Conservation (phyloP, 2,329 filamentous ascomycete species). For the Botryotinia calthae region DNA sequence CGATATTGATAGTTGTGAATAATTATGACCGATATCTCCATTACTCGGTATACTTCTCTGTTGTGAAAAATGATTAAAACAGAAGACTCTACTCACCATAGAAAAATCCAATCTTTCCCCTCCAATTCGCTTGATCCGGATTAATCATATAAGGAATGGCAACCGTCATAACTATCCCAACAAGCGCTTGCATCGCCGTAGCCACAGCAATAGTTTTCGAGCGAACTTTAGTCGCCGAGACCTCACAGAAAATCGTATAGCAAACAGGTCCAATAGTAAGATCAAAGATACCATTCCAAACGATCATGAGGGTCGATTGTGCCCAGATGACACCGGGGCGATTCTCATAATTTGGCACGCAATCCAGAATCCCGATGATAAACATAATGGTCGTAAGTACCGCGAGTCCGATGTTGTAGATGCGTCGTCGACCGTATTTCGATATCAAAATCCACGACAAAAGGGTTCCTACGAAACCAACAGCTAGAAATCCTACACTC, state of each 20-base stretch:
- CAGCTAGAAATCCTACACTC: slow-evolving; percentile 60
- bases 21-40: not conserved
- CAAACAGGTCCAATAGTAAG: slow-evolving; percentile 40
- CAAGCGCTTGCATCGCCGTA: slow-evolving; percentile 27
- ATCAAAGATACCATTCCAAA: slow-evolving; percentile 32
- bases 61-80: not conserved
- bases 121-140: slow-evolving; percentile 37
- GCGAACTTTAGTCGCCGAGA: slow-evolving; percentile 45
- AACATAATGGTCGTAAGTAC: slow-evolving; percentile 54
- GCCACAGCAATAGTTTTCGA: slow-evolving; percentile 32
- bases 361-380: slow-evolving; percentile 41
- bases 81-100: slow-evolving; percentile 27
- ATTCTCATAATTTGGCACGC: slow-evolving; percentile 38
- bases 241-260: slow-evolving; percentile 45
- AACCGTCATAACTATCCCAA: slow-evolving; percentile 30
- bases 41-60: too few relatives aligned
- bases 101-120: slow-evolving; percentile 36
- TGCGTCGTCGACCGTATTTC: slow-evolving; percentile 59
- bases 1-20: not conserved
- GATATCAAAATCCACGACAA: slow-evolving; percentile 63
- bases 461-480: slow-evolving; percentile 60
- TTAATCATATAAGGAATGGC: slow-evolving; percentile 39
- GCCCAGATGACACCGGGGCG: slow-evolving; percentile 28
- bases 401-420: slow-evolving; percentile 58
- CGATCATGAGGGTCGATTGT: slow-evolving; percentile 26